phyloP scores from a whole-genome alignment of 2,329 filamentous ascomycete genomes.

The Colletotrichum ledebouriae region DNA sequence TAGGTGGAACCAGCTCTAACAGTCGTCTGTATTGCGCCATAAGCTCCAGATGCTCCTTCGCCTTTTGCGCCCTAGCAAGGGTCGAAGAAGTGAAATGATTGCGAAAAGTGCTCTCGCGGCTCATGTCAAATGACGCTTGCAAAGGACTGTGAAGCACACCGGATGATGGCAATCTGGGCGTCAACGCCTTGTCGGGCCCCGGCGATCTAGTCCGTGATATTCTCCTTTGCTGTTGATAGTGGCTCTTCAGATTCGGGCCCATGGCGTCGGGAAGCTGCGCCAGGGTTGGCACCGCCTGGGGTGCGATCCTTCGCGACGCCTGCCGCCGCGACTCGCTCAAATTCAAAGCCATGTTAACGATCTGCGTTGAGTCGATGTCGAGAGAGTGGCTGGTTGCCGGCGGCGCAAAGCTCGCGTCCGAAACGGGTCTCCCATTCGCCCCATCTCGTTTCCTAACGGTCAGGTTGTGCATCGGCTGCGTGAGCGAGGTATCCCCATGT shows the following conservation, averaged over 20 bases:
- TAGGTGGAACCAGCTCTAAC: conserved; percentile 81
- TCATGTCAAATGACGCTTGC: conserved; percentile 61
- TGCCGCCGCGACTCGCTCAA: conserved; percentile 83
- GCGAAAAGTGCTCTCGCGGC: conserved; percentile 62
- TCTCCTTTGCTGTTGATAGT: conserved; percentile 79
- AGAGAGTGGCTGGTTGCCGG: conserved; percentile 53
- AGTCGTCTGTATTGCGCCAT: conserved; percentile 86
- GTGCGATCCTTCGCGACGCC: conserved; percentile 70
- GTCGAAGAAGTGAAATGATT: conserved; percentile 85
- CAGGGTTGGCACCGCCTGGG: conserved; percentile 63
- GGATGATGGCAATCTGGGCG: conserved; percentile 57
- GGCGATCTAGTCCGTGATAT: conserved; percentile 73
- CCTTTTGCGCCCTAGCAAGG: conserved; percentile 84
- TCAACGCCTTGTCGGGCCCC: conserved; percentile 59
- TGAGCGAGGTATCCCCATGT: conserved; percentile 29
- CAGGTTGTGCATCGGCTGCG: conserved; percentile 25
- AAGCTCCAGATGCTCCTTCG: conserved; percentile 87
- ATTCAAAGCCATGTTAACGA: conserved; percentile 92
- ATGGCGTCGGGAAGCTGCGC: conserved; percentile 66
- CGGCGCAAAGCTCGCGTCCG: conserved; percentile 37
- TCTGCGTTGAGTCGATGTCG: conserved; percentile 85
- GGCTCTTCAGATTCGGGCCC: conserved; percentile 73
- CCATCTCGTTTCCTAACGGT: conserved; percentile 41
- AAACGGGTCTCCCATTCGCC: conserved; percentile 44
- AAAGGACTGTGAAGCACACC: conserved; percentile 59